phyloP scores from a whole-genome alignment of 148 eudicot genomes.

The Silene uniflora region DNA sequence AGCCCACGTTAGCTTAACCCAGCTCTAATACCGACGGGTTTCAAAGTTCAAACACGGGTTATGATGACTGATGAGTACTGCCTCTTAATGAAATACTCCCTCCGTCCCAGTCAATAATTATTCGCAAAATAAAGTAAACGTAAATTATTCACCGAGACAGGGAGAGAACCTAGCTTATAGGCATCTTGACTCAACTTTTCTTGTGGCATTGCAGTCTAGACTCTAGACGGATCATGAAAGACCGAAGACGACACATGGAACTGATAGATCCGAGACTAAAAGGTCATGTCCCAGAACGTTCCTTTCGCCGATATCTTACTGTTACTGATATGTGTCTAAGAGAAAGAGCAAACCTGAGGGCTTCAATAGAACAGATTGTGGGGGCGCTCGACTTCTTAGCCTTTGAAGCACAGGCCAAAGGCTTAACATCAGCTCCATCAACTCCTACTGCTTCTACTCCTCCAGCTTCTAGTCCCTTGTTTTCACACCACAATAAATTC shows the following conservation, averaged over 20 bases:
- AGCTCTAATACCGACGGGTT: too few species aligned
- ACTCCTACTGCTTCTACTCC: slow-evolving; percentile 8
- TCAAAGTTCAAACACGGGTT: too few species aligned
- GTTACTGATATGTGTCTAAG: slow-evolving; percentile 44
- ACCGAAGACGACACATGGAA: slow-evolving; percentile 6
- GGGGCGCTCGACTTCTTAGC: slow-evolving; percentile 65
- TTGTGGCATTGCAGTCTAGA: slow-evolving; percentile 4
- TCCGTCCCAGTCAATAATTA: too few species aligned
- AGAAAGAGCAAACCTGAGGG: slow-evolving; percentile 51
- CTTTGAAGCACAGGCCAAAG: slow-evolving; percentile 33
- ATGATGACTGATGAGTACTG: too few species aligned
- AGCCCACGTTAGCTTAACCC: too few species aligned
- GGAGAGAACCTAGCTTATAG: too few species aligned
- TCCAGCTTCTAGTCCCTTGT: slow-evolving; percentile 10
- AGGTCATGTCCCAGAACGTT: not conserved
- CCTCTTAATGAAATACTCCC: too few species aligned
- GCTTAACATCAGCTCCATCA: slow-evolving; percentile 16
- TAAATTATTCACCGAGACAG: too few species aligned
- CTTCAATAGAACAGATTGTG: slow-evolving; percentile 56
- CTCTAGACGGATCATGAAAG: slow-evolving; percentile 2
- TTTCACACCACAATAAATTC: not conserved
- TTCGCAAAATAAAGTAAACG: too few species aligned
- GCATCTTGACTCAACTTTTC: not conserved
- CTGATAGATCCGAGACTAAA: slow-evolving; percentile 8
- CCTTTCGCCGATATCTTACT: not conserved